Conservation (phyloP, 495 filamentous ascomycete species). For the Aspergillus nanangensis region DNA sequence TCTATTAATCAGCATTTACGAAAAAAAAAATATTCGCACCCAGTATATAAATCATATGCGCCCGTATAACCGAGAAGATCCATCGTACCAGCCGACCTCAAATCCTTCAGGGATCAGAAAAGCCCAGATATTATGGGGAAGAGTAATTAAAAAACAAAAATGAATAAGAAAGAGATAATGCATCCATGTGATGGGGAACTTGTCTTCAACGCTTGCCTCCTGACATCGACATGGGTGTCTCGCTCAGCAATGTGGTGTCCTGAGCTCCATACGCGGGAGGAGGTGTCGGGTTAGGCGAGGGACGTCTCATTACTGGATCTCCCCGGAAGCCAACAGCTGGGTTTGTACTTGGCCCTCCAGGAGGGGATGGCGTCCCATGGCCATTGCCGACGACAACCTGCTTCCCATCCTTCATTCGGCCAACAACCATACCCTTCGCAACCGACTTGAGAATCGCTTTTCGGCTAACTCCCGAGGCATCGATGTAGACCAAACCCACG, state of each 20-base stretch:
- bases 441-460: slow-evolving; percentile 86
- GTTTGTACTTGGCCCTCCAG: slow-evolving; percentile 9
- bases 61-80: neutral
- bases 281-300: slow-evolving; percentile 31
- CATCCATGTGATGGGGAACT: too few species aligned
- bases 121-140: neutral
- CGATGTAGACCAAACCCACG: slow-evolving; percentile 96
- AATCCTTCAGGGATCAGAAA: neutral
- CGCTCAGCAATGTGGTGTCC: slow-evolving; percentile 31
- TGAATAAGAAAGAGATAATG: neutral
- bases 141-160: neutral
- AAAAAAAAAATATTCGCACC: too few species aligned
- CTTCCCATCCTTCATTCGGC: slow-evolving; percentile 76
- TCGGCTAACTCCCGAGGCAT: slow-evolving; percentile 85
- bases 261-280: slow-evolving; percentile 40
- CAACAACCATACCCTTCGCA: slow-evolving; percentile 98
- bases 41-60: neutral
- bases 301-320: slow-evolving; percentile 24
- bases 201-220: slow-evolving; percentile 34
- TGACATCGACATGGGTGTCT: slow-evolving; percentile 24
- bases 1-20: too few species aligned
- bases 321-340: too few species aligned
- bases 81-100: neutral
- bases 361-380: slow-evolving; percentile 57
- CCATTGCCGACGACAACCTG: slow-evolving; percentile 80